phyloP scores from a whole-genome alignment of 257 asterid species.

The Penstemon davidsonii region DNA sequence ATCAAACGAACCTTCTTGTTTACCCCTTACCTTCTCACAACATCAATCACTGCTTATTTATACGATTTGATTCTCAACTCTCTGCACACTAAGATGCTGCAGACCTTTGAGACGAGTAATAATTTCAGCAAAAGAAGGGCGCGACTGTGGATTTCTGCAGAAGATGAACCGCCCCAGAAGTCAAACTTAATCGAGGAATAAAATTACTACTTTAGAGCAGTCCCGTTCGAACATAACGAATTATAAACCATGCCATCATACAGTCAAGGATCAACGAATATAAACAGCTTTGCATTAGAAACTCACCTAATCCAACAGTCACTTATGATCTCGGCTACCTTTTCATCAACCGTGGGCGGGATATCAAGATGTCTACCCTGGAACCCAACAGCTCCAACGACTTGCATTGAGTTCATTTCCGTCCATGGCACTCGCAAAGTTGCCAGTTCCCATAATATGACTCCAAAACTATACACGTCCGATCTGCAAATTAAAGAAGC shows the following conservation, averaged over 20 bases:
- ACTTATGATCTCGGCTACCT: conserved; percentile 74
- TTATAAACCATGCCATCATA: not conserved
- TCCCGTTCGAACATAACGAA: too few species aligned
- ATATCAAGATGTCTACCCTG: conserved; percentile 80
- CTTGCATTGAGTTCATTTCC: conserved; percentile 98
- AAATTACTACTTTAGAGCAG: not conserved
- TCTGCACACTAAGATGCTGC: conserved; percentile 56
- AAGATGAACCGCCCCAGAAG: not conserved
- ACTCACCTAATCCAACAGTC: conserved; percentile 88
- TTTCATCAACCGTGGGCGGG: conserved; percentile 70
- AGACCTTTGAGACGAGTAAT: conserved; percentile 76
- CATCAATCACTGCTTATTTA: conserved; percentile 37
- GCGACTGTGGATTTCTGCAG: conserved; percentile 72
- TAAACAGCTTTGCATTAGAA: not conserved
- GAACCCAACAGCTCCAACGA: conserved; percentile 97
- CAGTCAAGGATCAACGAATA: too few species aligned
- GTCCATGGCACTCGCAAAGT: conserved; percentile 90
- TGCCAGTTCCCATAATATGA: conserved; percentile 94
- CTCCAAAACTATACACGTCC: conserved; percentile 96
- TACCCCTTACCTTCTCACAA: conserved; percentile 21
- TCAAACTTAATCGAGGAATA: not conserved
- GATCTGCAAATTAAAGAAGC: conserved; percentile 54
- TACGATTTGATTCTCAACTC: conserved; percentile 30
- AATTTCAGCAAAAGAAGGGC: conserved; percentile 89
- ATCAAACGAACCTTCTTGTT: conserved; percentile 33